Evolutionary conservation across 768 basidiomycete genomes (phyloP).

Genomic region (Dendrothele bispora): DNA sequence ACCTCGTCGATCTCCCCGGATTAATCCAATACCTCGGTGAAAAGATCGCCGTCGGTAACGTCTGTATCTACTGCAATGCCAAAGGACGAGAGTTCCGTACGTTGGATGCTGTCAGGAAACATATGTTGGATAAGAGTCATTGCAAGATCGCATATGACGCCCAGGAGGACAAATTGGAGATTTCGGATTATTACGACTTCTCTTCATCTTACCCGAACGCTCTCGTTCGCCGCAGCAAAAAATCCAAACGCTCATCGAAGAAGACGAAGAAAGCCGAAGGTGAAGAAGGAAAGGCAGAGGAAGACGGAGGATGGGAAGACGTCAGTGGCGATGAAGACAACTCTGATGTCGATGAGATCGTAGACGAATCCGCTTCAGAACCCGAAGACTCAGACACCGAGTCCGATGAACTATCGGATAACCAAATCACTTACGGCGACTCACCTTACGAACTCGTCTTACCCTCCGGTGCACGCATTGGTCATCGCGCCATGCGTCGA

Average conservation of each 20-base stretch:
- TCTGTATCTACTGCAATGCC: slow-evolving; percentile 90
- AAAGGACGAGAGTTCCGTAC: slow-evolving; percentile 80
- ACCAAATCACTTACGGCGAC: slow-evolving; percentile 74
- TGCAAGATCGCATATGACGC: slow-evolving; percentile 94
- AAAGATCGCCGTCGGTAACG: slow-evolving; percentile 90
- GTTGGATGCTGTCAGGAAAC: slow-evolving; percentile 86
- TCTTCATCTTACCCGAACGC: slow-evolving; percentile 69
- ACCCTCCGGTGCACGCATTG: slow-evolving; percentile 89
- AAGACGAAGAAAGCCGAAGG: too few species aligned
- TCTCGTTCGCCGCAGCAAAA: slow-evolving; percentile 25
- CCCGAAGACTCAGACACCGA: slow-evolving; percentile 37
- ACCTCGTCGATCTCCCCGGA: slow-evolving; percentile 80
- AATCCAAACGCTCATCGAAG: too few species aligned
- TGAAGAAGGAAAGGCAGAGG: slow-evolving; percentile 20
- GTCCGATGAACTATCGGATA: slow-evolving; percentile 45
- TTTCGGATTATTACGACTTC: slow-evolving; percentile 96
- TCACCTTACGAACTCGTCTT: slow-evolving; percentile 86
- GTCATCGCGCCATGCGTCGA: slow-evolving; percentile 82
- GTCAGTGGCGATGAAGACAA: slow-evolving; percentile 31
- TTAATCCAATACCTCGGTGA: slow-evolving; percentile 86
- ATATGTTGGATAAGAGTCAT: slow-evolving; percentile 95
- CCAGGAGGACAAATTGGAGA: slow-evolving; percentile 76
- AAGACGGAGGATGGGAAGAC: slow-evolving; percentile 35
- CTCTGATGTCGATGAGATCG: slow-evolving; percentile 28
- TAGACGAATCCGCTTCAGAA: slow-evolving; percentile 42